Conservation (phyloP, 1,139 yeast species). For the Yamadazyma blattariae region DNA sequence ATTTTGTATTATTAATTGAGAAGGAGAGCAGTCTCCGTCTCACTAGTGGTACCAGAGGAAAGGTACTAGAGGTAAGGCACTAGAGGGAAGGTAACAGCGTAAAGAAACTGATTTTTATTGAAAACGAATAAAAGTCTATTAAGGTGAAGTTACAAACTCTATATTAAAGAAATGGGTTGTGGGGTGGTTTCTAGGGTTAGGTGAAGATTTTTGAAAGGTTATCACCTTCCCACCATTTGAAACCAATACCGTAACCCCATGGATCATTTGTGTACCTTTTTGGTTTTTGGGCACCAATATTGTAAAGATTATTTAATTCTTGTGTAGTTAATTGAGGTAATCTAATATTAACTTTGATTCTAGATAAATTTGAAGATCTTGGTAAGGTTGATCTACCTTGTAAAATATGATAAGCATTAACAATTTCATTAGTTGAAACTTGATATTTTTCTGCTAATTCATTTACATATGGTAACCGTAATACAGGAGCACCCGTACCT, state of each 20-base stretch:
- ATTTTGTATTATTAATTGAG: too few species aligned
- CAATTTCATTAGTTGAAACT: constrained; percentile 32
- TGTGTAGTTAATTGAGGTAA: constrained; percentile 41
- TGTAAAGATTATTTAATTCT: constrained; percentile 40
- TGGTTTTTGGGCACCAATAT: constrained; percentile 44
- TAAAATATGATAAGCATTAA: constrained; percentile 36
- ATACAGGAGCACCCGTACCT: constrained; percentile 53
- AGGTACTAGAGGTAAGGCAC: too few species aligned
- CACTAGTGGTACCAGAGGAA: too few species aligned
- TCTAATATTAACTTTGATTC: constrained; percentile 27
- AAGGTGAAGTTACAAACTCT: too few species aligned
- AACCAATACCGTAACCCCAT: constrained; percentile 39
- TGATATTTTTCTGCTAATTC: constrained; percentile 40
- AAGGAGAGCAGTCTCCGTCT: too few species aligned
- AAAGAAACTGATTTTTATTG: too few species aligned
- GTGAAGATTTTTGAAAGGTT: constrained; percentile 2
- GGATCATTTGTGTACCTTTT: constrained; percentile 30
- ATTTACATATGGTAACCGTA: constrained; percentile 32
- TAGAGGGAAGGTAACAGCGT: too few species aligned
- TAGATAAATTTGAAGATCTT: constrained; percentile 35
- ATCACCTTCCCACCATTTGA: constrained; percentile 37
- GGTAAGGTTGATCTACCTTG: constrained; percentile 33
- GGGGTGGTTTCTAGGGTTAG: too few species aligned
- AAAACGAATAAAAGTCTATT: too few species aligned
- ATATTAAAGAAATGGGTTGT: too few species aligned